Conservation (phyloP, 805 yeast species). For the Kuraishia floccosa region DNA sequence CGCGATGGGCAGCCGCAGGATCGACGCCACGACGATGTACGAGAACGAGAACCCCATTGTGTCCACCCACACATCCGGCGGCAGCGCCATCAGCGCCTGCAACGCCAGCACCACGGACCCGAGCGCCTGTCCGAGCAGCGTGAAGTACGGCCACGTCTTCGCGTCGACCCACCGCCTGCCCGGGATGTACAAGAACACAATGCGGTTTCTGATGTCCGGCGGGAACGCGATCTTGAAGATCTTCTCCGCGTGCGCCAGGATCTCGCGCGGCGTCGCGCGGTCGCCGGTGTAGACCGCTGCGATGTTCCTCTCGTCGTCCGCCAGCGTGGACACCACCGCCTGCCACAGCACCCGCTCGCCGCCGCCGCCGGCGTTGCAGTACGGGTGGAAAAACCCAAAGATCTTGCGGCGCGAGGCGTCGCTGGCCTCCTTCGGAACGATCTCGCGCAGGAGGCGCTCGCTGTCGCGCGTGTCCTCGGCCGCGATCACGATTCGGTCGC, state of each 20-base stretch:
- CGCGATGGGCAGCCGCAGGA: conserved; percentile 61
- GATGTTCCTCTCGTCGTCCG: conserved; percentile 32
- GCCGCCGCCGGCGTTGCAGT: conserved; percentile 95
- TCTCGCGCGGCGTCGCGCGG: too few species aligned
- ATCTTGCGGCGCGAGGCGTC: conserved; percentile 31
- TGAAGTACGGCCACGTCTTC: conserved; percentile 63
- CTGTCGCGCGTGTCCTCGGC: conserved; percentile 4
- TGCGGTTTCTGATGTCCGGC: conserved; percentile 11
- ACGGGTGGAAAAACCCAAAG: conserved; percentile 91
- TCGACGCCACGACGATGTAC: conserved; percentile 50
- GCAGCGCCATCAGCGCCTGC: conserved; percentile 56
- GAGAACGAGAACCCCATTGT: conserved; percentile 91
- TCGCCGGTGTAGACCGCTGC: conserved; percentile 51
- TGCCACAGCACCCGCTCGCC: conserved; percentile 97
- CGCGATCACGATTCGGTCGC: too few species aligned
- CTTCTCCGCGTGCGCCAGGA: conserved; percentile 10
- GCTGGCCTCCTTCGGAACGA: conserved; percentile 18
- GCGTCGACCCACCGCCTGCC: conserved; percentile 51
- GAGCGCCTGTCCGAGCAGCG: conserved; percentile 78
- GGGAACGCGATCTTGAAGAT: conserved; percentile 17
- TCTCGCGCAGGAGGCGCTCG: conserved; percentile 1
- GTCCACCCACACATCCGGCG: conserved; percentile 90
- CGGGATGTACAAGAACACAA: conserved; percentile 18
- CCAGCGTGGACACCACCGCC: conserved; percentile 66
- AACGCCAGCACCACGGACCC: conserved; percentile 62